Evolutionary conservation across 2,329 filamentous ascomycete genomes (phyloP).

Genomic region (Aspergillus sojae): DNA sequence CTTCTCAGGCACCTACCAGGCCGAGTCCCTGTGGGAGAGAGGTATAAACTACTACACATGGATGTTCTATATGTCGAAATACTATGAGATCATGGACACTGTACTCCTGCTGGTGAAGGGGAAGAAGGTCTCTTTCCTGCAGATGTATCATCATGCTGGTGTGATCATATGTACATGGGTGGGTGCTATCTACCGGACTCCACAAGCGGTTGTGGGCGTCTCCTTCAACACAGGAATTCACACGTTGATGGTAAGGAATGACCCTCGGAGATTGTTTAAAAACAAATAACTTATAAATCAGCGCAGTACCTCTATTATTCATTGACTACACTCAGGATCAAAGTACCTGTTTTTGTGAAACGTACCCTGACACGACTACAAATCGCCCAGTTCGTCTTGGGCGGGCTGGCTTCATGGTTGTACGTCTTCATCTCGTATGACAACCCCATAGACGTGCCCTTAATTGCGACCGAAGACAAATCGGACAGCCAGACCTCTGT

Average conservation of each 20-base stretch:
- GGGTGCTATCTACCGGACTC: neutral
- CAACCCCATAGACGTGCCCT: neutral
- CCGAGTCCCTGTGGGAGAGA: neutral
- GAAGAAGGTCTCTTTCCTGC: neutral
- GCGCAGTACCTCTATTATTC: neutral
- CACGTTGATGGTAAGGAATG: neutral
- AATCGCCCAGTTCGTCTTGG: neutral
- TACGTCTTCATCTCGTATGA: neutral
- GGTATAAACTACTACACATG: neutral
- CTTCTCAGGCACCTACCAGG: neutral
- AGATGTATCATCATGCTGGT: neutral
- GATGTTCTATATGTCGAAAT: neutral
- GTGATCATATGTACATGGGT: neutral
- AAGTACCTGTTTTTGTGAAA: neutral
- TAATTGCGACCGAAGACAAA: neutral
- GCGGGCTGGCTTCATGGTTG: neutral
- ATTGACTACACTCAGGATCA: neutral
- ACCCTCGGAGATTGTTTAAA: too few relatives aligned
- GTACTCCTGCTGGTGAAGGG: neutral
- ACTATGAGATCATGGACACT: neutral
- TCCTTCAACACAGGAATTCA: neutral
- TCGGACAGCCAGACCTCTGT: neutral
- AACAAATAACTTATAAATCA: neutral
- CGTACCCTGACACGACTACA: neutral
- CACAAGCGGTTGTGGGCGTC: neutral